Evolutionary conservation across 768 basidiomycete species (phyloP).

Genomic region (Auricularia sp.): DNA sequence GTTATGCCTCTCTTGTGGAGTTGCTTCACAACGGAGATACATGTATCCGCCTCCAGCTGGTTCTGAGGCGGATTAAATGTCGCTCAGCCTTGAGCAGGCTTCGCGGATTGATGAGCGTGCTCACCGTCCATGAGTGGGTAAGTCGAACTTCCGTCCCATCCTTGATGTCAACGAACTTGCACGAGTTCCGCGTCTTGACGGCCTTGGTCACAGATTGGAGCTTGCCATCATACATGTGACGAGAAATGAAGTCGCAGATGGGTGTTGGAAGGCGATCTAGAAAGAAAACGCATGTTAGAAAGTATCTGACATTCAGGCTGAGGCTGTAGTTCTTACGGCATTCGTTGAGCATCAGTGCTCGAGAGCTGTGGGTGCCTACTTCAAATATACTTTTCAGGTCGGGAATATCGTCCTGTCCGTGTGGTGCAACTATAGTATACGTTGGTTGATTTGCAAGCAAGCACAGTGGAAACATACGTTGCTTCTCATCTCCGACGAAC

Average conservation of each 20-base stretch:
- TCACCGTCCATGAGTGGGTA: slow-evolving; percentile 36
- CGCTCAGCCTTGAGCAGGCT: too few species aligned
- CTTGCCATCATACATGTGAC: slow-evolving; percentile 48
- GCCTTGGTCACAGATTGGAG: slow-evolving; percentile 46
- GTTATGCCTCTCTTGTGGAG: slow-evolving; percentile 33
- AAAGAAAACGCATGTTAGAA: too few species aligned
- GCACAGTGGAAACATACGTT: slow-evolving; percentile 26
- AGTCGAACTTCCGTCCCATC: slow-evolving; percentile 27
- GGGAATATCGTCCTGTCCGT: slow-evolving; percentile 59
- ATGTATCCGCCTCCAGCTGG: too few species aligned
- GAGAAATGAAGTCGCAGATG: slow-evolving; percentile 64
- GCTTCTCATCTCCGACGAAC: slow-evolving; percentile 45
- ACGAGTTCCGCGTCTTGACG: slow-evolving; percentile 36
- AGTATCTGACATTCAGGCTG: too few species aligned
- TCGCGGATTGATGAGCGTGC: too few species aligned
- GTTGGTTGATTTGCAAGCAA: too few species aligned
- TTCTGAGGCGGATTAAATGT: too few species aligned
- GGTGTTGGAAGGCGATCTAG: slow-evolving; percentile 79
- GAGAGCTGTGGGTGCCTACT: slow-evolving; percentile 39
- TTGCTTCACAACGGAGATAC: slow-evolving; percentile 46
- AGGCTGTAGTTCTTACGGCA: too few species aligned
- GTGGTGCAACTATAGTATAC: too few species aligned
- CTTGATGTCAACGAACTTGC: slow-evolving; percentile 49
- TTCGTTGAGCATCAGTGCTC: slow-evolving; percentile 49
- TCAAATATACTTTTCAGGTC: slow-evolving; percentile 73